These are phyloP conservation scores for Diplodia mutila DNA, from an alignment of 2,329 filamentous ascomycete genomes.

Conservation along the genomic window DNA sequence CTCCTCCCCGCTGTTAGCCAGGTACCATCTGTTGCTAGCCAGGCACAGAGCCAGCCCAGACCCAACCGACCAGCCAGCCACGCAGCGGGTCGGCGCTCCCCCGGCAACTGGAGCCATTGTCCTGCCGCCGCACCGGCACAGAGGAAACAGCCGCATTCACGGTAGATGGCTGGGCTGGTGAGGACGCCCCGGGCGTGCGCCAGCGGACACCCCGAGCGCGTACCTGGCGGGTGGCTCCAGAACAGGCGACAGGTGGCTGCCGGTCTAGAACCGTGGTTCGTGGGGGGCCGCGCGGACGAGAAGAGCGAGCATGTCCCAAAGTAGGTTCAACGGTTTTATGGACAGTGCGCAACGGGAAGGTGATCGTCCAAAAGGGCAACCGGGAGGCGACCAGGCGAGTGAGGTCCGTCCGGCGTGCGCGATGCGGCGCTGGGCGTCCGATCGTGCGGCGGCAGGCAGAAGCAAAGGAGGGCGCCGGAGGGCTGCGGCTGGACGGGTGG, in stretches of 20 bases:
- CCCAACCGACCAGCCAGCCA: slow-evolving; percentile 22
- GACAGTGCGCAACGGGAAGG: slow-evolving; percentile 17
- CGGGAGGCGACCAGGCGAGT: too few species aligned
- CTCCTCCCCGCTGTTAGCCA: slow-evolving; percentile 11
- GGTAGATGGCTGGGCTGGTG: not conserved
- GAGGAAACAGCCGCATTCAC: slow-evolving; percentile 6
- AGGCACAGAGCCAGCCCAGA: slow-evolving; percentile 16
- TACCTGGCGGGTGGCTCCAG: slow-evolving; percentile 1
- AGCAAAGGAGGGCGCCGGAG: slow-evolving; percentile 17
- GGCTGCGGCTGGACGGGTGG: slow-evolving; percentile 18
- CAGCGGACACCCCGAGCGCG: slow-evolving; percentile 6
- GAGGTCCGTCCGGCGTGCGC: not conserved
- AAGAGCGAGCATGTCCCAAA: slow-evolving; percentile 4
- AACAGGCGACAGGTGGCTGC: not conserved
- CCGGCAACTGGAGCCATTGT: not conserved
- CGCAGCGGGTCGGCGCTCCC: slow-evolving; percentile 9
- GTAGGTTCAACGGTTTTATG: slow-evolving; percentile 21
- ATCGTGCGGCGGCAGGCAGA: slow-evolving; percentile 7
- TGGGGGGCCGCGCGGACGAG: slow-evolving; percentile 2
- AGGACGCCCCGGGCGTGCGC: not conserved
- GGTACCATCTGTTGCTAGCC: slow-evolving; percentile 24
- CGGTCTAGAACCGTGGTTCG: slow-evolving; percentile 19
- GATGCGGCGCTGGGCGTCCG: slow-evolving; percentile 3
- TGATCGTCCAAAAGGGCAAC: slow-evolving; percentile 11
- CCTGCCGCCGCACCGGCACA: not conserved